Percentiles rank a stretch among this genome's conserved stretches.
Evolutionary conservation across 2,329 filamentous ascomycete species (phyloP).

Genomic region (Beauveria rudraprayagi): DNA sequence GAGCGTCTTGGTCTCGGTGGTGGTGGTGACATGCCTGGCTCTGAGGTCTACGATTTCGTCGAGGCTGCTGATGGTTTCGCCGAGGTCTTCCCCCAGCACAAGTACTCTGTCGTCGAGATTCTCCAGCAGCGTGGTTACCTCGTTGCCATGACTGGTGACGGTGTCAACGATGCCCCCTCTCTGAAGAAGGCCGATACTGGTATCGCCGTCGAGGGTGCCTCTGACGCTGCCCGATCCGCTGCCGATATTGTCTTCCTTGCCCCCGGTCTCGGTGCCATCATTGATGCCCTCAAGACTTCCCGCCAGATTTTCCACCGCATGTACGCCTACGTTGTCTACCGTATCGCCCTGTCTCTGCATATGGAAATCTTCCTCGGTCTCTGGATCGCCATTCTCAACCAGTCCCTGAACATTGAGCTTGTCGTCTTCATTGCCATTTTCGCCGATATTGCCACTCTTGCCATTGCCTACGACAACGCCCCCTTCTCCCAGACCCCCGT

Average conservation of each 20-base stretch:
- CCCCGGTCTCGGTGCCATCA: slow-evolving; percentile 84
- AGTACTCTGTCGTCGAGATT: slow-evolving; percentile 90
- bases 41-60: slow-evolving; percentile 90
- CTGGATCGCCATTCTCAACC: slow-evolving; percentile 84
- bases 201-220: slow-evolving; percentile 89
- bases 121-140: slow-evolving; percentile 88
- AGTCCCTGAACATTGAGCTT: slow-evolving; percentile 74
- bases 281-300: slow-evolving; percentile 85
- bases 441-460: slow-evolving; percentile 83
- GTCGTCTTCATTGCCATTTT: slow-evolving; percentile 95
- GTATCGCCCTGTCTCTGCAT: slow-evolving; percentile 86
- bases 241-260: slow-evolving; percentile 92
- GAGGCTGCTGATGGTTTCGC: slow-evolving; percentile 93
- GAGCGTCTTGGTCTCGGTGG: slow-evolving; percentile 86
- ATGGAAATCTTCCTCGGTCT: slow-evolving; percentile 86
- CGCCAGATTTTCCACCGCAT: slow-evolving; percentile 95
- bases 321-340: slow-evolving; percentile 94
- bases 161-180: slow-evolving; percentile 89
- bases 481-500: slow-evolving; percentile 79
- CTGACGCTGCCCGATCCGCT: slow-evolving; percentile 82
- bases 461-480: slow-evolving; percentile 89
- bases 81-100: slow-evolving; percentile 91
- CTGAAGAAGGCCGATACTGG: slow-evolving; percentile 94
- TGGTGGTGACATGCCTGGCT: slow-evolving; percentile 86
- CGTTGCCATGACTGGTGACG: slow-evolving; percentile 93